Conservation (phyloP, 768 basidiomycete genomes). For the Podaxis sp. region DNA sequence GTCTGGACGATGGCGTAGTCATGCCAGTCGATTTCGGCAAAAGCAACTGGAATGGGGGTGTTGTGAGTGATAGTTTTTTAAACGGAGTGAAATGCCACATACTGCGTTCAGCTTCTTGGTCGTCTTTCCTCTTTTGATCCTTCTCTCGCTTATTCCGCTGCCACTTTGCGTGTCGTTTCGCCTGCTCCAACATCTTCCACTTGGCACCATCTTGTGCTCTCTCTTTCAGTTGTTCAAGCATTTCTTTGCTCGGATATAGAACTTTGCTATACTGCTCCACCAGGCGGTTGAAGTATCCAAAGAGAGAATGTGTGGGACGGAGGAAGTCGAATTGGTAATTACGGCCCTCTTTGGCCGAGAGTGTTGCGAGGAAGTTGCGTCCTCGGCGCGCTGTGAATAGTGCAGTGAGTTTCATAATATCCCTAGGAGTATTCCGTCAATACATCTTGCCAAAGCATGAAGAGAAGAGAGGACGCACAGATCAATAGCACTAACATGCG, state of each 20-base stretch:
- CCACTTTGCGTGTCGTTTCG: constrained; percentile 83
- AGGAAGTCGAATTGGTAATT: constrained; percentile 99
- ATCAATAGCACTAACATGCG: constrained; percentile 85
- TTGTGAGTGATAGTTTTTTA: constrained; percentile 9
- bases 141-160: constrained; percentile 80
- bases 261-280: constrained; percentile 96
- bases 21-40: constrained; percentile 99
- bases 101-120: constrained; percentile 90
- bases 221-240: constrained; percentile 65
- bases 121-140: constrained; percentile 83
- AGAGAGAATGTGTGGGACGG: constrained; percentile 92
- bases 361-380: constrained; percentile 76
- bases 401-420: constrained; percentile 95
- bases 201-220: constrained; percentile 63
- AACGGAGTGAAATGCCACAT: constrained; percentile 30
- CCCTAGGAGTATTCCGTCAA: constrained; percentile 42
- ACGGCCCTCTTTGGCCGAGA: constrained; percentile 86
- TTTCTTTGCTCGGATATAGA: constrained; percentile 77
- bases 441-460: neutral
- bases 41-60: constrained; percentile 57
- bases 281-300: constrained; percentile 94
- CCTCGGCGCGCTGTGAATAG: constrained; percentile 94
- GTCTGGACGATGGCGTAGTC: constrained; percentile 98
- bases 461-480: constrained; percentile 55
- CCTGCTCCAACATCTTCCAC: constrained; percentile 78